Evolutionary conservation across 202 grass and related monocot species (phyloP).

Genomic region (Thinopyrum obtusiflorum): DNA sequence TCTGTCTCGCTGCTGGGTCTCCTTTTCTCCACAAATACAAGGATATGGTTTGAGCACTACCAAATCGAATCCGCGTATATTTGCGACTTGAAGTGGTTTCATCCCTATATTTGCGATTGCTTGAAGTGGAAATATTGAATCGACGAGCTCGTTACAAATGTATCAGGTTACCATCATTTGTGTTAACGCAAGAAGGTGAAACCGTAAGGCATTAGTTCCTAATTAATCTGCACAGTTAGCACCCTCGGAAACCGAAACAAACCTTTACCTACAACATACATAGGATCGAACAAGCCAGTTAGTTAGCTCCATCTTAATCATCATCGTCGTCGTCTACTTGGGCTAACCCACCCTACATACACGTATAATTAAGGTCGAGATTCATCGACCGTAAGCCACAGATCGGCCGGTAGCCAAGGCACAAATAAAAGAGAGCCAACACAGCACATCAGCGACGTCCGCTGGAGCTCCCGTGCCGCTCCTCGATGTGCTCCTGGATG

Average conservation of each 20-base stretch:
- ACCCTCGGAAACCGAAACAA: not conserved
- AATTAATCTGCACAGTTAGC: constrained; percentile 17
- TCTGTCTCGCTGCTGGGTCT: too few relatives aligned
- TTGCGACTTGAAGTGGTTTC: too few relatives aligned
- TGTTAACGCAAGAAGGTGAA: not conserved
- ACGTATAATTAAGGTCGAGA: constrained; percentile 8
- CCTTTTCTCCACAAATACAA: too few relatives aligned
- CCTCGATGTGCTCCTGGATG: constrained; percentile 36
- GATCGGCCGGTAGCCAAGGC: not conserved
- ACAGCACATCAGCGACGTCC: not conserved
- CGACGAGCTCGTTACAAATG: not conserved
- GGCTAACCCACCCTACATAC: constrained; percentile 7
- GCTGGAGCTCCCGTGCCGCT: not conserved
- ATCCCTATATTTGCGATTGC: too few relatives aligned
- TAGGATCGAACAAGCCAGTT: not conserved
- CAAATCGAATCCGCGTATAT: too few relatives aligned
- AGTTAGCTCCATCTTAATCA: not conserved
- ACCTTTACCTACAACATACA: not conserved
- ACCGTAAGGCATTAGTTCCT: not conserved
- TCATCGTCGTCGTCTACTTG: not conserved
- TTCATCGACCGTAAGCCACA: constrained; percentile 1
- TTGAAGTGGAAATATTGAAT: too few relatives aligned
- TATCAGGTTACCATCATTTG: not conserved
- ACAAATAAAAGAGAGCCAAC: not conserved
- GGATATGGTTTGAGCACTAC: too few relatives aligned